phyloP scores from a whole-genome alignment of 257 asterid species.

The Verbascum thapsus region DNA sequence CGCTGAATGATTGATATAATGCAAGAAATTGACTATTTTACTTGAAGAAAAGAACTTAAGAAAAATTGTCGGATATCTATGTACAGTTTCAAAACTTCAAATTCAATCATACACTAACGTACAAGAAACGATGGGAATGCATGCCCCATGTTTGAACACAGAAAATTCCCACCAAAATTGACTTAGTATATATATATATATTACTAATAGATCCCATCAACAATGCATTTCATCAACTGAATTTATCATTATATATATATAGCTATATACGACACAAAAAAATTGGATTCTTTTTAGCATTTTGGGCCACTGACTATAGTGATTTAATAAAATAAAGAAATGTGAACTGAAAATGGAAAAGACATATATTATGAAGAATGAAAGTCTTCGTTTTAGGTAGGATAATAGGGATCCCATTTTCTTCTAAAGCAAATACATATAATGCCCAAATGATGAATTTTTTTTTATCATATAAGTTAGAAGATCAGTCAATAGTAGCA shows the following conservation, averaged over 20 bases:
- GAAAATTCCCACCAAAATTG: constrained; percentile 54
- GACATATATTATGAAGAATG: constrained; percentile 32
- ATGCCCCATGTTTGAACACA: not conserved
- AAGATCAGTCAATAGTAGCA: constrained; percentile 35
- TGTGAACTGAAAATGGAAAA: constrained; percentile 34
- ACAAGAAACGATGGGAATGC: constrained; percentile 13
- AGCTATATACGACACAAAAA: not conserved
- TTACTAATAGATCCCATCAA: constrained; percentile 29
- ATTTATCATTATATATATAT: not conserved
- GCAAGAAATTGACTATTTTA: no score
- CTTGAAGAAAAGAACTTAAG: no score
- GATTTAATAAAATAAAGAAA: constrained; percentile 21
- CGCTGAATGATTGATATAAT: no score
- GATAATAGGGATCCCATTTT: constrained; percentile 39
- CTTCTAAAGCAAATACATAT: constrained; percentile 40
- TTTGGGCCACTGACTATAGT: constrained; percentile 3
- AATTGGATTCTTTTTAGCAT: not conserved
- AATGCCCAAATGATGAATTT: constrained; percentile 40
- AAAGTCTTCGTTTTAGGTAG: constrained; percentile 64
- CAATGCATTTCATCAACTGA: constrained; percentile 25
- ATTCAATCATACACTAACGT: not conserved
- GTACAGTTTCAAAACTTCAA: not conserved
- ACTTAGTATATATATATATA: constrained; percentile 21
- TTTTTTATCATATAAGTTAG: constrained; percentile 20
- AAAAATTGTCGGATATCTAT: not conserved